Percentiles rank a stretch among this genome's conserved stretches.
Evolutionary conservation across 2,329 filamentous ascomycete genomes (phyloP).

Genomic region (Colletotrichum lindemuthianum): DNA sequence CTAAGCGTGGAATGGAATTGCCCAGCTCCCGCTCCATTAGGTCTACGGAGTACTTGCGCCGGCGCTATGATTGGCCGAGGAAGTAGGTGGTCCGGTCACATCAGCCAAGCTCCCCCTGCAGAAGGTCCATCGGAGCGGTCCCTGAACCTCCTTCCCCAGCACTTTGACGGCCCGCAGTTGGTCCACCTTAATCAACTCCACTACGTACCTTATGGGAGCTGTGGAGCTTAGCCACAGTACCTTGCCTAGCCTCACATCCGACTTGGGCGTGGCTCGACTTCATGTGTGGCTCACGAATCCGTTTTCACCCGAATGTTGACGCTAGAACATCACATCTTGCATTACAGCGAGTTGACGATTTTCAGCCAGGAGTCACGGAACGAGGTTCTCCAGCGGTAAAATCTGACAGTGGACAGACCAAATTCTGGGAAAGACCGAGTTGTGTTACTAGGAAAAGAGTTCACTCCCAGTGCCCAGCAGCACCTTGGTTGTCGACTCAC

Average conservation of each 20-base stretch:
- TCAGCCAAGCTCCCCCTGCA: conserved; percentile 19
- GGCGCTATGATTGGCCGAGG: conserved; percentile 6
- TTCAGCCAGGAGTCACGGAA: neutral
- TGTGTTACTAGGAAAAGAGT: neutral
- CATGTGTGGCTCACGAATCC: conserved; percentile 18
- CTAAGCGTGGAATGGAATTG: too few relatives aligned
- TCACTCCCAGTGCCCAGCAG: neutral
- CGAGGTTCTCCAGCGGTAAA: neutral
- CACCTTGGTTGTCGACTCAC: conserved; percentile 11
- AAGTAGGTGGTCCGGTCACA: neutral
- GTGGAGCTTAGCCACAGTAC: neutral
- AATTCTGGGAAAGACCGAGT: neutral
- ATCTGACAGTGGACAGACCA: neutral
- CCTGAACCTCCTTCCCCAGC: conserved; percentile 11
- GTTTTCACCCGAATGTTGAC: conserved; percentile 15
- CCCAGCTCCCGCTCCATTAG: too few relatives aligned
- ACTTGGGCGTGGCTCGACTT: neutral
- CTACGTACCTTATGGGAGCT: too few relatives aligned
- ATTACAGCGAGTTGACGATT: conserved; percentile 4
- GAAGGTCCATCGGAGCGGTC: conserved; percentile 11
- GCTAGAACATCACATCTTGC: conserved; percentile 28
- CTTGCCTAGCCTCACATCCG: neutral
- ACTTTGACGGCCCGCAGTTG: neutral
- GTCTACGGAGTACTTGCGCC: neutral
- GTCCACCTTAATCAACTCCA: neutral